Conservation (phyloP, 495 filamentous ascomycete genomes). For the Podospora appendiculata region DNA sequence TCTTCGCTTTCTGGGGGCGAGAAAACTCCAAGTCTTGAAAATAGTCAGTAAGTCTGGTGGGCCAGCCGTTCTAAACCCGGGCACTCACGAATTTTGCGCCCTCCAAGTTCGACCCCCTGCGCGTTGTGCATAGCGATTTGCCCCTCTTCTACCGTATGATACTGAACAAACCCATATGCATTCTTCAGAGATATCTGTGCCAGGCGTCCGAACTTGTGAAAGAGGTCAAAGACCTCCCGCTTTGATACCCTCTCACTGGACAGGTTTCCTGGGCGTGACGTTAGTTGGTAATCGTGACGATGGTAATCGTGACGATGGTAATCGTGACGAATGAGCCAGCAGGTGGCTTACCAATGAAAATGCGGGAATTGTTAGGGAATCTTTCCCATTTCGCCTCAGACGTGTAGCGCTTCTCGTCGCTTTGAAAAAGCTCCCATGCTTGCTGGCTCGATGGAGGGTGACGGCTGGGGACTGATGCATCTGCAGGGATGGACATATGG, state of each 20-base stretch:
- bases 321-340: background rate
- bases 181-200: constrained; percentile 96
- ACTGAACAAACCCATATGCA: constrained; percentile 96
- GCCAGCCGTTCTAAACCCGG: background rate
- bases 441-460: constrained; percentile 37
- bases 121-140: constrained; percentile 63
- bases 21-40: constrained; percentile 83
- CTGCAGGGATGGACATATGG: constrained; percentile 36
- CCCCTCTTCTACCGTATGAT: constrained; percentile 67
- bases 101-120: constrained; percentile 70
- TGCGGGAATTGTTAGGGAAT: constrained; percentile 74
- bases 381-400: constrained; percentile 65
- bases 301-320: too few relatives aligned
- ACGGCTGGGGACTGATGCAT: background rate
- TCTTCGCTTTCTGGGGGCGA: constrained; percentile 64
- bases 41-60: constrained; percentile 5
- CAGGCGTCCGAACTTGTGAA: constrained; percentile 76
- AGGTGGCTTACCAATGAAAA: constrained; percentile 77
- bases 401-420: constrained; percentile 55
- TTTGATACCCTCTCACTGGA: constrained; percentile 91
- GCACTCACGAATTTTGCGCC: constrained; percentile 84
- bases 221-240: constrained; percentile 83
- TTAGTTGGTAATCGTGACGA: background rate
- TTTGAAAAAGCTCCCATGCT: constrained; percentile 76
- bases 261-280: constrained; percentile 64